Base-by-base conservation (phyloP, 2,329 filamentous ascomycete species). In the Colletotrichum sp. region DNA sequence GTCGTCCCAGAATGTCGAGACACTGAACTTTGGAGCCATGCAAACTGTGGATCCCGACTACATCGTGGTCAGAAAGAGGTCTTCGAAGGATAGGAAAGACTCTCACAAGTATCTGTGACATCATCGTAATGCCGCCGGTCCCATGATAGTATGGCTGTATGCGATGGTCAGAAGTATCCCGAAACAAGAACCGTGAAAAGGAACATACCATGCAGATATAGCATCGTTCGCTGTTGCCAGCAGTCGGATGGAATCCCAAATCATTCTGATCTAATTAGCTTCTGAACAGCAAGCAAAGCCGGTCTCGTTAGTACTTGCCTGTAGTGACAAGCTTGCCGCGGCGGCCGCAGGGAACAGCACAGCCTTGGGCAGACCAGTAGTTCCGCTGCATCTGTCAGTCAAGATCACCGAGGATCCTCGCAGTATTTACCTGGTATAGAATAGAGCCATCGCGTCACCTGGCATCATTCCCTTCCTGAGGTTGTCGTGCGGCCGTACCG, bases 351-450 rank as follows among this genome's bases (percentile, higher is more conserved):
- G 90, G 78, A 94, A 92, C 0, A 89, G 83, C 79, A 92, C 93
- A 2, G 92, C 94, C 82, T 96, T 96, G 13, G 94, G 94, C 78
- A 95, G 83, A 4, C 94, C 94, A 0, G 94, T 96, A 1, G 94
- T 96, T 44, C 94, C 94, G 77, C 92, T 91, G 5, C 8, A 13
- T 16, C 3, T 36, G 19, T 76, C 5, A 76, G 73, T 59, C 5
- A 29, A 30, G 1, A 3, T 29, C 4, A 29, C 4, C 0, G 4
- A 3, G 8, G 7, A 1, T 22, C 16, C 4, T 25, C 3, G 22
- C 6, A 27, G 12, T 8, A 22, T 19, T 65, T n/a, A 76, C 73
- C 73, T 76, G 1, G 94, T 96, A 82, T 95, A 96, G 79, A 96
- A 92, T 29, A 96, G 82, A 34, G 89, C 91, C 78, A 92, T 88